Base-by-base conservation (phyloP, 495 filamentous ascomycete genomes). In the Paragyromitra xinjiangensis region DNA sequence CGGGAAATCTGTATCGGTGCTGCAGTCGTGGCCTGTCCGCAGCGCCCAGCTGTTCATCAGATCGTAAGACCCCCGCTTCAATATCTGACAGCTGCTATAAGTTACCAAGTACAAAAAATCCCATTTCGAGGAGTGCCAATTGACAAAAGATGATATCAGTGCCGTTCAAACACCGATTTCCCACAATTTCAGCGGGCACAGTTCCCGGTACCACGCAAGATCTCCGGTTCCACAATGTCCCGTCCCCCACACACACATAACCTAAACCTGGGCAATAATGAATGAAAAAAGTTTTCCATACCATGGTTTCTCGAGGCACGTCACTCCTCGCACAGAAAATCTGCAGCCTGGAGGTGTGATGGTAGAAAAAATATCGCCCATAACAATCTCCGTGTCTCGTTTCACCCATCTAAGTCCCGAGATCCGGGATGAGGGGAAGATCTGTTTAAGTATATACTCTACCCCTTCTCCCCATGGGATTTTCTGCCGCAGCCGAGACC, bases 401-500 rank as follows among this genome's bases (percentile, higher is more conserved):
- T 63, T 40, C 64, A 61, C 14, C 19, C 44, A 75, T 14, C 65
- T n/a, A 75, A 75, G 29, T 53, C 55, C 64, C 63, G 22, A 34
- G 53, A 64, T 59, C 70, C 50, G 51, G 70, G 71, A 73, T 73
- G 71, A 61, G 69, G 74, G 44, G 69, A 73, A 34, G 64, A 62
- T 40, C 61, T 77, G 62, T 63, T 77, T 77, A 61, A 73, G 39
- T 73, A 77, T 67, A 34, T 34, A 34, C 29, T 34, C 29, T 34
- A 34, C 4, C 29, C 16, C 39, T 64, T 12, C 59, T 39, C 48
- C 73, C 73, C 62, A 62, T 73, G 64, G 73, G 75, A 73, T 77
- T 73, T 73, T 62, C 64, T 77, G 29, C 75, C 75, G 75, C 69
- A 71, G 37, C 69, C 69, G 69, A 65, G 55, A 77, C 75, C 69